Percentiles rank a stretch among this genome's conserved stretches.
Conservation (phyloP, 176 grass and related monocot species). For the Triticum aestivum region DNA sequence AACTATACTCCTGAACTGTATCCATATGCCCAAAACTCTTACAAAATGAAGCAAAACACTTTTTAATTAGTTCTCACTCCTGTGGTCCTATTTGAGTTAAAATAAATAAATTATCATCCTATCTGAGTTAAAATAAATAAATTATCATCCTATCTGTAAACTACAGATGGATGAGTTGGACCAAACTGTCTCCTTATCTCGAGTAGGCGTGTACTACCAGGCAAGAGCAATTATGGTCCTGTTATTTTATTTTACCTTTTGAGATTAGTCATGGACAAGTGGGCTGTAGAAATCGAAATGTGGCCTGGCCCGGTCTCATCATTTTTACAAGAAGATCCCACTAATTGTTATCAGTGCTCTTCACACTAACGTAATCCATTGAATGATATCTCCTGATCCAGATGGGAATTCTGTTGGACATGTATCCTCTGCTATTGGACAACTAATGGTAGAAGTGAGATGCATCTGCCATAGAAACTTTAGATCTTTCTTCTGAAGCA, state of each 20-base stretch:
- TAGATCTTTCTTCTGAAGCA: too few relatives aligned
- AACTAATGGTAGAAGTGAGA: not conserved
- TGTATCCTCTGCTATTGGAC: not conserved
- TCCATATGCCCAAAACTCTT: not conserved
- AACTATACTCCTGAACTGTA: not conserved
- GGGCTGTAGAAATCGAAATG: slow-evolving; percentile 11
- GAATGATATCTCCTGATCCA: slow-evolving; percentile 29
- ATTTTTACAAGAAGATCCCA: slow-evolving; percentile 28
- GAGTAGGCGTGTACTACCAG: slow-evolving; percentile 11
- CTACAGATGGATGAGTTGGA: slow-evolving; percentile 30
- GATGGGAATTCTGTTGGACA: not conserved
- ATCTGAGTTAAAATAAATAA: too few relatives aligned
- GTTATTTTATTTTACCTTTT: slow-evolving; percentile 7
- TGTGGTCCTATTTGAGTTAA: not conserved
- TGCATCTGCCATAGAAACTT: too few relatives aligned
- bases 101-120: too few relatives aligned
- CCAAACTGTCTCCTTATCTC: slow-evolving; percentile 20
- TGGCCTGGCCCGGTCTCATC: not conserved
- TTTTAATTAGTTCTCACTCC: not conserved
- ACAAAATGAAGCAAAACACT: not conserved
- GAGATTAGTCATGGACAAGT: slow-evolving; percentile 31
- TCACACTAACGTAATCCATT: not conserved
- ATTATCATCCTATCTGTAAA: not conserved
- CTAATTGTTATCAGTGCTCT: not conserved
- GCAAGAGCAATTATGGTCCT: not conserved